phyloP scores from a whole-genome alignment of 202 grass and related monocot genomes.

The Schoenoplectus tabernaemontani region DNA sequence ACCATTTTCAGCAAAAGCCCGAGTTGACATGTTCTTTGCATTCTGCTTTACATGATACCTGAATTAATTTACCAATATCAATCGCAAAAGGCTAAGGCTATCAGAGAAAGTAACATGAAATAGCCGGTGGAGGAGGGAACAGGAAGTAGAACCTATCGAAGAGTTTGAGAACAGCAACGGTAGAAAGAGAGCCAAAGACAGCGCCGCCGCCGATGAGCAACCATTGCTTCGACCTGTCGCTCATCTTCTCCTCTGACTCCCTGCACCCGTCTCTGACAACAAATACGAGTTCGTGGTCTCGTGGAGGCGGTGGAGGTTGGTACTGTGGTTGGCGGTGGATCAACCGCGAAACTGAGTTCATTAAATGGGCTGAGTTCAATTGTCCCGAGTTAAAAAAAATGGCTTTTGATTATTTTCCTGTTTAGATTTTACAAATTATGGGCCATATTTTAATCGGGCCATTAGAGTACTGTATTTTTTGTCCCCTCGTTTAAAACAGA shows the following conservation, averaged over 20 bases:
- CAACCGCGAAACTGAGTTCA: background rate
- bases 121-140: background rate
- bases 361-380: background rate
- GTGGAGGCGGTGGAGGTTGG: too few relatives aligned
- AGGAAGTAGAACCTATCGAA: slow-evolving; percentile 37
- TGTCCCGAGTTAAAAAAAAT: background rate
- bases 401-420: background rate
- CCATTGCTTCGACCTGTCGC: slow-evolving; percentile 43
- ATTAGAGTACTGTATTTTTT: background rate
- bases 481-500: too few relatives aligned
- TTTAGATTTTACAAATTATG: background rate
- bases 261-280: slow-evolving; percentile 29
- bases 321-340: too few relatives aligned
- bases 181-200: slow-evolving; percentile 43
- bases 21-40: slow-evolving; percentile 14
- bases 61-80: background rate
- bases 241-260: background rate
- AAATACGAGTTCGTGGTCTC: background rate
- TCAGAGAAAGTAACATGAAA: background rate
- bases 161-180: slow-evolving; percentile 25
- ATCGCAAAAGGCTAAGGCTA: background rate
- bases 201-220: slow-evolving; percentile 42
- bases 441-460: background rate
- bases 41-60: slow-evolving; percentile 26
- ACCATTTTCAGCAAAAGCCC: slow-evolving; percentile 31